Conservation (phyloP, 495 filamentous ascomycete species). For the Aspergillus mulundensis region DNA sequence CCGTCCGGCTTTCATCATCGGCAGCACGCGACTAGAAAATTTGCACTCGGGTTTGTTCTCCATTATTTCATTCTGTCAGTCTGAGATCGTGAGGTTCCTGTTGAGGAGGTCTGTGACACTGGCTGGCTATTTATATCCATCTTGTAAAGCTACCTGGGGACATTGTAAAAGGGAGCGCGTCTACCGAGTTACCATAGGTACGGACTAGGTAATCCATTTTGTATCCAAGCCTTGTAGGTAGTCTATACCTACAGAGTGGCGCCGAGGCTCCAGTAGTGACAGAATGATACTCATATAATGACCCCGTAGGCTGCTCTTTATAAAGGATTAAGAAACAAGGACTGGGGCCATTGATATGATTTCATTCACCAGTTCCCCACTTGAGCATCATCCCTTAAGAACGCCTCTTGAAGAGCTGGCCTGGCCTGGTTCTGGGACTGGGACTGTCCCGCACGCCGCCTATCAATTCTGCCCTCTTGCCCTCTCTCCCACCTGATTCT, state of each 20-base stretch:
- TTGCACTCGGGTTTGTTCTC: not conserved
- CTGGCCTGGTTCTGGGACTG: constrained; percentile 1
- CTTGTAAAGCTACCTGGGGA: not conserved
- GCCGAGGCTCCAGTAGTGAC: not conserved
- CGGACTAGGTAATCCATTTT: no score
- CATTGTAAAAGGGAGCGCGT: not conserved
- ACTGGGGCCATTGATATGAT: not conserved
- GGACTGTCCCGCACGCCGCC: constrained; percentile 25
- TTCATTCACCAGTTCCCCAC: constrained; percentile 1
- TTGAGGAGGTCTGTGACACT: not conserved
- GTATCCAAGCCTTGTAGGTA: no score
- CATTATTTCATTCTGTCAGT: not conserved
- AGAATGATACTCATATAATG: not conserved
- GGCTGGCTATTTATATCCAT: not conserved
- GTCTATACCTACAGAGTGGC: not conserved
- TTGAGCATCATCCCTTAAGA: not conserved
- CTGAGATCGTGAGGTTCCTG: not conserved
- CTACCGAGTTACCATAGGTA: not conserved
- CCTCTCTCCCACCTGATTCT: constrained; percentile 20
- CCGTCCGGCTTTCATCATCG: constrained; percentile 4
- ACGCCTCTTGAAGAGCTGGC: constrained; percentile 2
- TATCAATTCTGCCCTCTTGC: constrained; percentile 22
- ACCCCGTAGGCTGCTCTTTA: not conserved
- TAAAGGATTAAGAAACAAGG: not conserved
- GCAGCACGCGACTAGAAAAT: constrained; percentile 15